A percentile compares a stretch with the other conserved stretches of the same genome.
These are phyloP conservation scores for Cylindricascospora bacillispora DNA, from an alignment of 1,139 yeast genomes.

Conservation along the genomic window DNA sequence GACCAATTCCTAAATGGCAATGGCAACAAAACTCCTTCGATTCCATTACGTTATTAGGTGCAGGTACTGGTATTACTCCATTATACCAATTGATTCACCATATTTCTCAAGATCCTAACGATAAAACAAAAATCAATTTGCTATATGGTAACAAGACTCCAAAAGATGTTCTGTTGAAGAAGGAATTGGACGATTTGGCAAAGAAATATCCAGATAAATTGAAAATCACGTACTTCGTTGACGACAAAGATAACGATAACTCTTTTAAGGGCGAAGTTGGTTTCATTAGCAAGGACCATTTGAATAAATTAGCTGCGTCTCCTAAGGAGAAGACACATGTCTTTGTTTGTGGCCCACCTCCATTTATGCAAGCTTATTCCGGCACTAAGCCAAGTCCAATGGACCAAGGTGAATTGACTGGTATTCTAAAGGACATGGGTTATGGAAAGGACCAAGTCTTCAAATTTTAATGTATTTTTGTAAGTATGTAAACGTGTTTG, in stretches of 20 bases:
- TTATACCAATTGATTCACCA: conserved; percentile 72
- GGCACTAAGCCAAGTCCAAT: conserved; percentile 43
- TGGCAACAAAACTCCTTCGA: conserved; percentile 81
- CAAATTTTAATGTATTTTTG: conserved; percentile 69
- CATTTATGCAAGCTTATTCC: conserved; percentile 69
- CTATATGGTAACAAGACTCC: conserved; percentile 70
- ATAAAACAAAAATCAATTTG: conserved; percentile 73
- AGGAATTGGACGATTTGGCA: conserved; percentile 58
- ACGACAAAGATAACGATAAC: conserved; percentile 33
- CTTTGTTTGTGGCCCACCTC: conserved; percentile 89
- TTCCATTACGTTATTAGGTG: conserved; percentile 76
- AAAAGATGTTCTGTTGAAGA: conserved; percentile 64
- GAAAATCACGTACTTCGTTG: conserved; percentile 67
- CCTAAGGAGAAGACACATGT: conserved; percentile 52
- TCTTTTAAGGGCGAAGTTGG: conserved; percentile 48
- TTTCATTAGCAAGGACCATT: conserved; percentile 57
- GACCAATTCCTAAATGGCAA: conserved; percentile 87
- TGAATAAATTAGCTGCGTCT: conserved; percentile 44
- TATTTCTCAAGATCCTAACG: conserved; percentile 58
- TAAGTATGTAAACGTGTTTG: no score
- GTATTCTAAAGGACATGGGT: conserved; percentile 79
- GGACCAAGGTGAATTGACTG: conserved; percentile 91
- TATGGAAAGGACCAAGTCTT: conserved; percentile 78
- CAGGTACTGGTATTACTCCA: conserved; percentile 96
- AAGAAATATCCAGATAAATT: conserved; percentile 62